Evolutionary conservation across 768 basidiomycete genomes (phyloP).

Genomic region (Tulasnella sp.): DNA sequence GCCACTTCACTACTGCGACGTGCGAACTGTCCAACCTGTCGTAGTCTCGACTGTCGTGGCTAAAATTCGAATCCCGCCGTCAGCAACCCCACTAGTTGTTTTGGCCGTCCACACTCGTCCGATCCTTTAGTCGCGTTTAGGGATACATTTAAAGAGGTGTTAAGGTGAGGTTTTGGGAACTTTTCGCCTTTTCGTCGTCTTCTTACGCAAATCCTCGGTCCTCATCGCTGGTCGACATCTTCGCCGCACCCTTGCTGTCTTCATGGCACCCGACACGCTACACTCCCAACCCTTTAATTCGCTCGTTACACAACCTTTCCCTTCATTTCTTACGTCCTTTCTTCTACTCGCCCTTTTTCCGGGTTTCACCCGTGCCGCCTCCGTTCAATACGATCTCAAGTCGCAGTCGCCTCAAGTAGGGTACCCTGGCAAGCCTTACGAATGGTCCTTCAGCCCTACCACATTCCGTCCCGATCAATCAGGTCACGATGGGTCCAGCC

Average conservation of each 20-base stretch:
- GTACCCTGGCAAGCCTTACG: conserved; percentile 57
- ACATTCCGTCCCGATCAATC: conserved; percentile 51
- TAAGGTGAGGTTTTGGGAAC: neutral
- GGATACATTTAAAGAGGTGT: neutral
- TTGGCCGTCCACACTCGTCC: neutral
- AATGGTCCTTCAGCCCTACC: conserved; percentile 60
- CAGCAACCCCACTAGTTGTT: neutral
- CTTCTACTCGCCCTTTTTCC: neutral
- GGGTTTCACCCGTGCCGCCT: conserved; percentile 34
- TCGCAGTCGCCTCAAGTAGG: conserved; percentile 77
- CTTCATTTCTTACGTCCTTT: neutral
- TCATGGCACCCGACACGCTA: neutral
- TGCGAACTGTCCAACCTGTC: neutral
- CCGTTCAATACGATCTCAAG: conserved; percentile 57
- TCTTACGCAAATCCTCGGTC: neutral
- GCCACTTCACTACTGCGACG: neutral
- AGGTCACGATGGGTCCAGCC: conserved; percentile 40
- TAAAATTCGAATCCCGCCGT: neutral
- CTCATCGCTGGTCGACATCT: conserved; percentile 17
- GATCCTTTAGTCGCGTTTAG: neutral
- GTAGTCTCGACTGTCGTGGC: neutral
- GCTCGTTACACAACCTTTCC: neutral
- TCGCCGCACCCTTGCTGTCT: neutral
- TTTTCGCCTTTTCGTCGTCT: neutral
- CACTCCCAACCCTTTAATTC: neutral